Conservation (phyloP, 805 yeast genomes). For the Candida maltosa region DNA sequence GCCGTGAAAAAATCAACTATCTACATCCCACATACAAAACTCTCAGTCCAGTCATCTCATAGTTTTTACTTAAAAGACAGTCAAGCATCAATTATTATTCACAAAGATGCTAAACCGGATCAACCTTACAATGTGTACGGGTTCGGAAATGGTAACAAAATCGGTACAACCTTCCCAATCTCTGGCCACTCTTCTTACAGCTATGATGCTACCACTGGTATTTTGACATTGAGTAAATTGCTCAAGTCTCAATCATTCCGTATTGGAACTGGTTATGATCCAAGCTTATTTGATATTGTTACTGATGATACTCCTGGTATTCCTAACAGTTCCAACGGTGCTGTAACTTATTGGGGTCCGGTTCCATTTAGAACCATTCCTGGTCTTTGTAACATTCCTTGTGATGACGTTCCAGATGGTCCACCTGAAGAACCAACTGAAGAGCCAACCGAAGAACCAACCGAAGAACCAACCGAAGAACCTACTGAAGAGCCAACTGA, state of each 20-base stretch:
- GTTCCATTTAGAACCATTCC: slow-evolving; percentile 19
- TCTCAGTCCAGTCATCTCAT: slow-evolving; percentile 10
- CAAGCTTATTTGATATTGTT: neutral
- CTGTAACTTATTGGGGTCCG: slow-evolving; percentile 16
- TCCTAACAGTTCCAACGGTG: slow-evolving; percentile 13
- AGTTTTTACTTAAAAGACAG: slow-evolving; percentile 12
- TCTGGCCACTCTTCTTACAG: slow-evolving; percentile 1
- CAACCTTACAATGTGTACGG: slow-evolving; percentile 19
- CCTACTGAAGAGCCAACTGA: too few relatives aligned
- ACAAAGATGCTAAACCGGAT: too few relatives aligned
- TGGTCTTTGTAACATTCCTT: slow-evolving; percentile 17
- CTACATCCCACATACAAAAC: slow-evolving; percentile 7
- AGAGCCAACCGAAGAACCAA: too few relatives aligned
- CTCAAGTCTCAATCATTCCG: neutral
- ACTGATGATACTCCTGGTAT: slow-evolving; percentile 16
- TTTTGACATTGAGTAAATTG: neutral
- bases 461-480: too few relatives aligned
- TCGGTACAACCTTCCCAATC: slow-evolving; percentile 5
- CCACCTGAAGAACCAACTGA: too few relatives aligned
- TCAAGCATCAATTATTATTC: slow-evolving; percentile 9
- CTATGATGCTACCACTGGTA: slow-evolving; percentile 1
- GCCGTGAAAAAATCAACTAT: slow-evolving; percentile 12
- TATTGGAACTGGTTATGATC: slow-evolving; percentile 6
- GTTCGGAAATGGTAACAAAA: slow-evolving; percentile 16
- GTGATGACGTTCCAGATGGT: too few relatives aligned